A percentile compares a stretch with the other conserved stretches of the same genome.
These are phyloP conservation scores for Olyra latifolia DNA, from an alignment of 176 grass and related monocot species.

Conservation along the genomic window DNA sequence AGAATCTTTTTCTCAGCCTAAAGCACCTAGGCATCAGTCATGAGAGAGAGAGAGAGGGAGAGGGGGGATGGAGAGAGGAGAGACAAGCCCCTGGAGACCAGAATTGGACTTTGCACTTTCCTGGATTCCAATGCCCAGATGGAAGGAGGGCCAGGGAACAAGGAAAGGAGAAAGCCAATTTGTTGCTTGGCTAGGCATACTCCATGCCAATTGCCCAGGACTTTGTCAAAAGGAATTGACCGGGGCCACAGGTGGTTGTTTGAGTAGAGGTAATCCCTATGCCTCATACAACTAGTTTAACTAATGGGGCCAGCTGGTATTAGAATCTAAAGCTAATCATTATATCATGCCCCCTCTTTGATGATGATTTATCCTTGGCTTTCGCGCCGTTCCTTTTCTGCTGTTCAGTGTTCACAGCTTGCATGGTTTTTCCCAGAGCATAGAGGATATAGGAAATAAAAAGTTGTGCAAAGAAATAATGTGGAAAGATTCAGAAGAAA, in stretches of 20 bases:
- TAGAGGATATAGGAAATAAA: not conserved
- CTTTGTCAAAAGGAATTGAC: slow-evolving; percentile 55
- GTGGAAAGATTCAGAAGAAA: not conserved
- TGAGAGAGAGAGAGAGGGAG: slow-evolving; percentile 31
- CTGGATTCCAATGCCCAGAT: slow-evolving; percentile 55
- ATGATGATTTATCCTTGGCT: slow-evolving; percentile 43
- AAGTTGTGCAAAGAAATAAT: not conserved
- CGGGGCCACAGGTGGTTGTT: slow-evolving; percentile 34
- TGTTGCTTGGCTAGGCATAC: slow-evolving; percentile 33
- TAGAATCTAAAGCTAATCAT: slow-evolving; percentile 55
- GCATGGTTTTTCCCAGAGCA: slow-evolving; percentile 36
- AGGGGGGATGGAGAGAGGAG: not conserved
- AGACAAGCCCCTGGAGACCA: slow-evolving; percentile 30
- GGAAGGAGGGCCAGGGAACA: slow-evolving; percentile 41
- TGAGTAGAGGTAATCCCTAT: slow-evolving; percentile 68
- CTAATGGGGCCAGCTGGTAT: slow-evolving; percentile 27
- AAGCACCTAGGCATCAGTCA: slow-evolving; percentile 67
- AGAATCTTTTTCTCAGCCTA: slow-evolving; percentile 36
- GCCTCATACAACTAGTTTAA: slow-evolving; percentile 42
- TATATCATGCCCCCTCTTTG: slow-evolving; percentile 47
- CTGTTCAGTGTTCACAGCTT: slow-evolving; percentile 33
- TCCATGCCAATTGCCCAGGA: slow-evolving; percentile 34
- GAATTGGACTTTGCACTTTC: slow-evolving; percentile 44
- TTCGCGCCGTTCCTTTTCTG: slow-evolving; percentile 18
- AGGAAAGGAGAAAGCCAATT: slow-evolving; percentile 34